phyloP scores from a whole-genome alignment of 768 basidiomycete genomes.

The Leccinum longicurvipes region DNA sequence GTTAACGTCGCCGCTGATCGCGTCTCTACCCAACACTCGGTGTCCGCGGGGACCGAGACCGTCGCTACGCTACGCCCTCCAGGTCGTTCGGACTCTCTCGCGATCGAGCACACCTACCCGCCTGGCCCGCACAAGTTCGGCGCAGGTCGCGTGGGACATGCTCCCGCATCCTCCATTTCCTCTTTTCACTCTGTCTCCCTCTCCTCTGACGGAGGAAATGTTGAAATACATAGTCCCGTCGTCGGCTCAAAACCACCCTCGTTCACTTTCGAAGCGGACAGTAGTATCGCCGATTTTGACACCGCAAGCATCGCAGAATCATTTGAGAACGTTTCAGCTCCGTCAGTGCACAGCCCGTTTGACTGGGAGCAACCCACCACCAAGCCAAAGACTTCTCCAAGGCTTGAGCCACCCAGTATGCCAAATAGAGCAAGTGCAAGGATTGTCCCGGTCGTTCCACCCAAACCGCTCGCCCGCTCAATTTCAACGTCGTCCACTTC shows the following conservation, averaged over 20 bases:
- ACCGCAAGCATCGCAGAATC: slow-evolving; percentile 64
- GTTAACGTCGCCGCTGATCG: slow-evolving; percentile 37
- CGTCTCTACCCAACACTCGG: slow-evolving; percentile 28
- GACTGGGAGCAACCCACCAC: slow-evolving; percentile 52
- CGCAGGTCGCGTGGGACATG: slow-evolving; percentile 42
- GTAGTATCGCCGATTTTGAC: slow-evolving; percentile 41
- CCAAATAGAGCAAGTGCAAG: slow-evolving; percentile 42
- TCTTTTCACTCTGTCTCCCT: slow-evolving; percentile 84
- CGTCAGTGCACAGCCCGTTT: slow-evolving; percentile 49
- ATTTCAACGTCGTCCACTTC: slow-evolving; percentile 37
- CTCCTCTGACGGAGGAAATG: slow-evolving; percentile 53
- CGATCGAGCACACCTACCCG: slow-evolving; percentile 61
- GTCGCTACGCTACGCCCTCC: slow-evolving; percentile 26
- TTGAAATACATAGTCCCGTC: slow-evolving; percentile 15
- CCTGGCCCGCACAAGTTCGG: slow-evolving; percentile 36
- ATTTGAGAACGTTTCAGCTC: slow-evolving; percentile 63
- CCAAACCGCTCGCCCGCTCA: slow-evolving; percentile 31
- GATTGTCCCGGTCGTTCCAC: slow-evolving; percentile 18
- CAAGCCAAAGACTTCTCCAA: slow-evolving; percentile 28
- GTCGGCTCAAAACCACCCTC: slow-evolving; percentile 39
- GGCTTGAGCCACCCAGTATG: slow-evolving; percentile 41
- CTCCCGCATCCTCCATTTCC: slow-evolving; percentile 67
- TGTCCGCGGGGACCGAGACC: slow-evolving; percentile 15
- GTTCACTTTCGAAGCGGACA: slow-evolving; percentile 44
- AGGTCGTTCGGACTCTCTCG: slow-evolving; percentile 44